phyloP scores from a whole-genome alignment of 257 asterid genomes.

The Nicotiana paniculata region DNA sequence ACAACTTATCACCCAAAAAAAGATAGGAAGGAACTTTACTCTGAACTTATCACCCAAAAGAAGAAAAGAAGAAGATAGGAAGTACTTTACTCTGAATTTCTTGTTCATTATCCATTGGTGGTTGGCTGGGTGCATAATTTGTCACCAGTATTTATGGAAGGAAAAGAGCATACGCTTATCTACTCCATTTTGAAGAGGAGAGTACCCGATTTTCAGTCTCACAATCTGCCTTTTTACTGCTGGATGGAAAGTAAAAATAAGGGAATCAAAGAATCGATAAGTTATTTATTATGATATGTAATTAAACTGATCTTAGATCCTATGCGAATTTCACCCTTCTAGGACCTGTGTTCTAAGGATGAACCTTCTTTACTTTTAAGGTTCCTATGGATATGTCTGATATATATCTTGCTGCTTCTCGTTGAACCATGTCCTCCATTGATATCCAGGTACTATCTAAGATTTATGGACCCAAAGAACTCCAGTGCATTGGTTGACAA shows the following conservation, averaged over 20 bases:
- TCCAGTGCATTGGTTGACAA: slow-evolving; percentile 72
- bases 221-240: not conserved
- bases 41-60: not conserved
- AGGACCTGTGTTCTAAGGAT: not conserved
- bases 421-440: not conserved
- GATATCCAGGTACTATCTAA: slow-evolving; percentile 80
- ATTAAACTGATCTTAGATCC: not conserved
- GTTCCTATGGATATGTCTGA: slow-evolving; percentile 2
- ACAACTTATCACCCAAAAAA: not conserved
- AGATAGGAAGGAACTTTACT: not conserved
- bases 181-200: not conserved
- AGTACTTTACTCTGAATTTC: not conserved
- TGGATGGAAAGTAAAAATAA: not conserved
- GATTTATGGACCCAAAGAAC: slow-evolving; percentile 94
- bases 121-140: not conserved
- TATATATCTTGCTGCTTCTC: not conserved
- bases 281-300: not conserved
- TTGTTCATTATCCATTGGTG: not conserved
- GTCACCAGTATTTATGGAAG: not conserved
- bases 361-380: not conserved
- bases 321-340: not conserved
- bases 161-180: not conserved
- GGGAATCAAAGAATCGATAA: not conserved
- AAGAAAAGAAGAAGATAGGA: not conserved
- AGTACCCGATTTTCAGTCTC: not conserved